Evolutionary conservation across 31 red algal genomes (phyloP), one percentile per base, ranked within the genome.

Genomic region (Asparagopsis taxiformis): DNA sequence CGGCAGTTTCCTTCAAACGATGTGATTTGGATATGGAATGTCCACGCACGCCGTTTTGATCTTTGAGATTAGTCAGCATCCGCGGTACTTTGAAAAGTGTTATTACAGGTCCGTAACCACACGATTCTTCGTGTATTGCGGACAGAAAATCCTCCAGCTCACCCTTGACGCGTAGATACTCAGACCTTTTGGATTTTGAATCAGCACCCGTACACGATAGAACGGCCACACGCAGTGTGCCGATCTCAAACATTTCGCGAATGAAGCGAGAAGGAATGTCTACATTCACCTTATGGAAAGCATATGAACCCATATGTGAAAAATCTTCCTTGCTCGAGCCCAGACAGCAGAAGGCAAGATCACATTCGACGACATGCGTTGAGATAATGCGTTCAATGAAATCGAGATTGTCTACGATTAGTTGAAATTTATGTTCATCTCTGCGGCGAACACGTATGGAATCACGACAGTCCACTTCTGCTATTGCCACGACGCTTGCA

Each of bases 271-370:
- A 52, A 23, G 77, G 77, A 49, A 80, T 59, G 31, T 65, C 49
- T n/a, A 69, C 57, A 30, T 80, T 80, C 52, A 59, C 48, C 13
- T 68, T 70, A 37, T 68, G 64, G 50, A 70, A 80, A 20, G 28
- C 8, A 55, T 69, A 70, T 1, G 63, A 6, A 23, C 65, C 64
- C 63, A 69, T 54, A 8, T 41, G 32, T 19, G 77, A 37, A 9
- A 52, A 52, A 15, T 80, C 65, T 43, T 37, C 19, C 6, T 50
- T 56, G 21, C 36, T 48, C 30, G 52, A 55, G 6, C 77, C 65
- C 28, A 80, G 52, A 16, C 48, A 44, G 17, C 62, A 68, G 35
- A 80, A 80, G 19, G 77, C 77, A 15, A 80, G 19, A n/a, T 80
- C 48, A 26, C 41, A 39, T 38, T 56, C 52, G 22, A 51, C 15